Evolutionary conservation across 176 grass and related monocot species (phyloP), one percentile per base, ranked within the genome.

Genomic region (Cymbopogon citratus): DNA sequence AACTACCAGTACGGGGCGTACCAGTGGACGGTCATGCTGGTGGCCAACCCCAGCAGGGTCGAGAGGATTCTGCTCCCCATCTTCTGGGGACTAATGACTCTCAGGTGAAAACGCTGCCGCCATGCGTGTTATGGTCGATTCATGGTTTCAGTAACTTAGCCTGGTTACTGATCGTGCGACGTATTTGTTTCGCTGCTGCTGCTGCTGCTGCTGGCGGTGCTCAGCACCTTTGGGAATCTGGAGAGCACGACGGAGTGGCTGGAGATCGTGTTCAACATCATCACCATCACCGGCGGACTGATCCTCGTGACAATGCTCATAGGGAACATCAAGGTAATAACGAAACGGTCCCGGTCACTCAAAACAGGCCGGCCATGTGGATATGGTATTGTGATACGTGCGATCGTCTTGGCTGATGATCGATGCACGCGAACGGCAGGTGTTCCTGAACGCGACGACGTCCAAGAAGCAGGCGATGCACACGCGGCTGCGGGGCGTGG

Each of bases 241-340:
- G 90, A 93, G 84, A 98, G 90, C 85, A 95, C 95, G 36, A 98
- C 95, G 21, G 92, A 98, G 81, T 98, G 95, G 92, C 74, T 95
- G 39, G 95, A 98, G 86, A 98, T 98, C 46, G 88, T 91, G 43
- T 98, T 98, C 90, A 98, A 98, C 88, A 95, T 98, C 79, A 12
- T 98, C 41, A 91, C 91, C 49, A 93, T 98, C 75, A 98, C 95
- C 0, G 87, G 92, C 0, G 95, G 90, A 1, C 82, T 98, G 9
- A 63, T 98, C 39, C 87, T 98, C 4, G 90, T 98, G 4, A 98
- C 95, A 4, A 98, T 93, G 92, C 89, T 98, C n/a, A 98, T 98
- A 24, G 92, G 95, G 26, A 98, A 98, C 81, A 98, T 98, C 95
- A 95, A 98, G 92, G 65, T 67, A 66, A 65, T 43, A 7, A 56